Base-by-base conservation (phyloP, 106 monocot genomes). In the Phalaenopsis aphrodite region DNA sequence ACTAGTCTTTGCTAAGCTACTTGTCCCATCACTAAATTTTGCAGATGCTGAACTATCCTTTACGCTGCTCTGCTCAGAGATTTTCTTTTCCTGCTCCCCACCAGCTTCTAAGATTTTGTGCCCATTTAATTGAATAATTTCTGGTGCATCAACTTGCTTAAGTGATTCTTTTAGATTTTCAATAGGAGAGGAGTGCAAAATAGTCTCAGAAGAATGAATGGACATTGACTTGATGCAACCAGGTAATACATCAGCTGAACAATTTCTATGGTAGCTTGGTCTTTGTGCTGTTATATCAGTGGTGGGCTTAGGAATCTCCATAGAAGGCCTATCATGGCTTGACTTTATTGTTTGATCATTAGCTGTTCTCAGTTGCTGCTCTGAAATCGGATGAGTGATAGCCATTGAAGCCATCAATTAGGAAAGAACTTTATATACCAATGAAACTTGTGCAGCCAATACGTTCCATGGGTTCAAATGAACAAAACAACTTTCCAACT, bases 1-100 rank as follows among this genome's bases (percentile, higher is more conserved):
- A 46, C 78, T 81, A 30, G 78, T 78, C 42, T 84, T 87, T 37
- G 78, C 78, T 7, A 81, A 42, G 55, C 74, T 81, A 75, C 84
- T 84, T 9, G 41, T 75, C 5, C 56, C 86, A 78, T 84, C 84
- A 74, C 87, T 87, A 38, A 78, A 55, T 78, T 84, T 84, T 14
- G 87, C 84, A 68, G 80, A 80, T 14, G 56, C 79, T 16, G 76
- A 80, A 47, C 78, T 80, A 73, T 83, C 61, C 42, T 83, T 83
- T 64, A 78, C 55, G 64, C 74, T 78, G 52, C 43, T 79, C n/a
- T n/a, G 72, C 52, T 84, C 87, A 15, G 78, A 81, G 24, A 17
- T 80, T 23, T 84, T 84, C 78, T 84, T 84, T 68, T 81, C 84
- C 17, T 72, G 71, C 68, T 72, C 69, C 41, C 19, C 79, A 24